These are phyloP conservation scores for Beauveria pseudobassiana DNA, from an alignment of 2,329 filamentous ascomycete species.

Conservation along the genomic window DNA sequence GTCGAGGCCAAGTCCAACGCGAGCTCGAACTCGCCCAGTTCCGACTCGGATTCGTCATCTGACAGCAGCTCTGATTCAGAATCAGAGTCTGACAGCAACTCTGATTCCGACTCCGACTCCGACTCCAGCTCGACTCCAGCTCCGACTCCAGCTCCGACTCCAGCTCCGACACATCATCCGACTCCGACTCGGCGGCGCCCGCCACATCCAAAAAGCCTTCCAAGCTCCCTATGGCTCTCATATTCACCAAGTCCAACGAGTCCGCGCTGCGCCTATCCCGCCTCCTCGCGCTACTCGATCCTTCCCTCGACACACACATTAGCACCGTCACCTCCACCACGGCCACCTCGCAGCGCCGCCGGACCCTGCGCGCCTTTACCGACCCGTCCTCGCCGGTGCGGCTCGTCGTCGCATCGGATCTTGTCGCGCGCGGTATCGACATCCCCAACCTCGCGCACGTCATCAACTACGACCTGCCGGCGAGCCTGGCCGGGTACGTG, in stretches of 20 bases:
- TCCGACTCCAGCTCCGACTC: slow-evolving; percentile 17
- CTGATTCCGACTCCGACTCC: slow-evolving; percentile 23
- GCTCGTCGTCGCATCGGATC: slow-evolving; percentile 82
- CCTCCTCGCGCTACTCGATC: slow-evolving; percentile 62
- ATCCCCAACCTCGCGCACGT: slow-evolving; percentile 73
- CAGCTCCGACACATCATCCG: slow-evolving; percentile 17
- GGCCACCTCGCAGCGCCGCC: slow-evolving; percentile 61
- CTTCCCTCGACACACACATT: slow-evolving; percentile 47
- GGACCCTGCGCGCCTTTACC: slow-evolving; percentile 60
- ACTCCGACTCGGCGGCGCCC: slow-evolving; percentile 19
- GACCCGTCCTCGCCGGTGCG: slow-evolving; percentile 58
- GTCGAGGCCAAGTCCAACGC: slow-evolving; percentile 15
- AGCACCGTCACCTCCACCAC: slow-evolving; percentile 72
- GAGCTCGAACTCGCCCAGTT: slow-evolving; percentile 19
- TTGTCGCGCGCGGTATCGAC: slow-evolving; percentile 88
- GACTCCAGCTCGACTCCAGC: slow-evolving; percentile 22
- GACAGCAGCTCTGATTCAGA: slow-evolving; percentile 29
- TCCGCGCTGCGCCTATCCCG: slow-evolving; percentile 78
- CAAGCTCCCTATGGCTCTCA: slow-evolving; percentile 47
- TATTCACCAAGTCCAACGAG: slow-evolving; percentile 90
- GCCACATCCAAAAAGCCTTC: slow-evolving; percentile 8
- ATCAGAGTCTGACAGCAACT: slow-evolving; percentile 17
- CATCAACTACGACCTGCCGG: slow-evolving; percentile 88
- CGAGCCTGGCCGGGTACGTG: slow-evolving; percentile 74
- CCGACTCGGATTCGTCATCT: slow-evolving; percentile 17